These are phyloP conservation scores for Catunica adiposa DNA, from an alignment of 2,329 filamentous ascomycete genomes.

Conservation along the genomic window DNA sequence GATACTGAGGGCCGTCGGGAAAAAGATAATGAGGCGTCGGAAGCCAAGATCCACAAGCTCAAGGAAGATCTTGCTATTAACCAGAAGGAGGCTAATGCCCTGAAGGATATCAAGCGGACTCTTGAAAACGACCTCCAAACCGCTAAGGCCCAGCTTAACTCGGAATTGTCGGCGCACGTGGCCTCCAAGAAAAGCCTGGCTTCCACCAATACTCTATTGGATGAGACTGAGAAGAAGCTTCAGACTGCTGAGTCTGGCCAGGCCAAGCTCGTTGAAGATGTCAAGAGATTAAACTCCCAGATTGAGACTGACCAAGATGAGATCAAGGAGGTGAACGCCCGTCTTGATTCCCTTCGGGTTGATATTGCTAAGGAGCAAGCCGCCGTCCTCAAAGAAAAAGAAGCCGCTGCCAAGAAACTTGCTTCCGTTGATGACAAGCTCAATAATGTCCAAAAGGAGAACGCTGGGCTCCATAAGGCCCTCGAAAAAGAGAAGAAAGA, in stretches of 20 bases:
- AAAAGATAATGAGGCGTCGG: too few relatives aligned
- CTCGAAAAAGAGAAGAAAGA: neutral
- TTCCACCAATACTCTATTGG: neutral
- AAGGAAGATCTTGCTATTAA: neutral
- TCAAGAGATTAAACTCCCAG: too few relatives aligned
- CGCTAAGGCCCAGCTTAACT: neutral
- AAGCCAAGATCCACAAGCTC: neutral
- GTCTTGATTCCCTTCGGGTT: too few relatives aligned
- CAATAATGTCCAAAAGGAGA: neutral
- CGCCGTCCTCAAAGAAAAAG: too few relatives aligned
- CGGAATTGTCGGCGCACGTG: too few relatives aligned
- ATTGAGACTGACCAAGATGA: too few relatives aligned
- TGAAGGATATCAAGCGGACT: neutral
- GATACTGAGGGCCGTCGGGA: too few relatives aligned
- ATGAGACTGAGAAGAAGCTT: neutral
- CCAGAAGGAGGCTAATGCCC: too few relatives aligned
- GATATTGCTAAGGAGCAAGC: too few relatives aligned
- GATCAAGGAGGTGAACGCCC: too few relatives aligned
- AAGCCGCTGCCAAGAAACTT: neutral
- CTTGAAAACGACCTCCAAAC: neutral
- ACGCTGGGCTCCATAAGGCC: neutral
- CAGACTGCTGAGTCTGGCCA: neutral
- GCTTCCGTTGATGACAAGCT: neutral
- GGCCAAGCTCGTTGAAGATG: neutral
- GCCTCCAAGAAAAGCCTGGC: too few relatives aligned